Base-by-base conservation (phyloP, 1,139 yeast species). In the Lodderomyces pseudojiufengensis region DNA sequence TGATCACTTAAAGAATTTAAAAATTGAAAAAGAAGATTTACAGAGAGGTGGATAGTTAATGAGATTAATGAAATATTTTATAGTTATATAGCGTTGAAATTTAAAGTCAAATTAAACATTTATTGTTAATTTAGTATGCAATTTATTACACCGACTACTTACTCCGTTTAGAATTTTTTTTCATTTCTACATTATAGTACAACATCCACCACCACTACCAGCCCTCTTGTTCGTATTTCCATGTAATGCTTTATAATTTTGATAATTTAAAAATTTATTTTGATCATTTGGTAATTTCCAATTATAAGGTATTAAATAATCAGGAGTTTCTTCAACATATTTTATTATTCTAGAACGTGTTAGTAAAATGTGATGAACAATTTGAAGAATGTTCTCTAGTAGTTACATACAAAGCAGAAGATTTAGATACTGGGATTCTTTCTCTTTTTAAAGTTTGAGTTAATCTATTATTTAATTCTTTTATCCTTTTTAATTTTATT, bases 391-490 rank as follows among this genome's bases (percentile, higher is more conserved):
- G n/a, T n/a, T n/a, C n/a, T n/a, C n/a, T 29, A 7, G 20, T 18
- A 18, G 7, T 18, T 42, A 59, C 65, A 27, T 55, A 59, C 61
- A 58, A 48, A 29, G 72, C 59, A 29, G 84, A 76, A 6, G 87
- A 84, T 45, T 76, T 76, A 12, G 87, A 80, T 3, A 87, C 84
- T 26, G 81, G 77, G 8, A 81, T 76, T 41, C 94, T 61, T 7
- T 81, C 80, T 38, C 77, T 61, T 7, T 68, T 54, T 31, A 84
- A 57, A 35, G 80, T 76, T 25, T 69, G 70, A 43, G 69, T 73
- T 29, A 84, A 60, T 39, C 77, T 72, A 9, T 59, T 55, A 51
- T 81, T 82, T 33, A 82, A 65, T 47, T 80, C 84, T 38, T 72
- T 70, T 23, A 83, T 73, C 43, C 95, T 66, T 50, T 75, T 79